Evolutionary conservation across 169 alveolate genomes (phyloP).

Genomic region (Fabrea salina): DNA sequence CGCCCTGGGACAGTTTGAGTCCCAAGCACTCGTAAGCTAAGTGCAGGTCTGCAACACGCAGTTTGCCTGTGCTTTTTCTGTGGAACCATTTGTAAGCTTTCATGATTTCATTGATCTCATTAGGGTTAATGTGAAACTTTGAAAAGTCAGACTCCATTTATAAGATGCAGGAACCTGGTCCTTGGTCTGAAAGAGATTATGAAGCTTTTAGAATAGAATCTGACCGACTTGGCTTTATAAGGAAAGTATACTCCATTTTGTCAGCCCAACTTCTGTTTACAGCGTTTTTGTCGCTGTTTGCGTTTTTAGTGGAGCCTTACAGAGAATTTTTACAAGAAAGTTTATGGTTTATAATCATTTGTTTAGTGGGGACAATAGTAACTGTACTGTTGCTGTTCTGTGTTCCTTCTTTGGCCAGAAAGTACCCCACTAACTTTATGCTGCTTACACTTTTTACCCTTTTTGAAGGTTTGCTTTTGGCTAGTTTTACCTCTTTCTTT

Average conservation of each 20-base stretch:
- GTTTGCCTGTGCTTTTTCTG: not conserved
- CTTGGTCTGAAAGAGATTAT: too few relatives aligned
- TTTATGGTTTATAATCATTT: slow-evolving; percentile 20
- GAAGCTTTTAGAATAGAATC: too few relatives aligned
- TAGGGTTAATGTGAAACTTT: slow-evolving; percentile 28
- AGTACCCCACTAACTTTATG: slow-evolving; percentile 59
- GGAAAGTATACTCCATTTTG: slow-evolving; percentile 47
- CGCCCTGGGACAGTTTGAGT: slow-evolving; percentile 21
- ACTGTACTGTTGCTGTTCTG: slow-evolving; percentile 42
- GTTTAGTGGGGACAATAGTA: slow-evolving; percentile 13
- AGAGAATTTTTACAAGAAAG: slow-evolving; percentile 6
- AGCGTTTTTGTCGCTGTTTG: not conserved
- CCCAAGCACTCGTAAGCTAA: slow-evolving; percentile 18
- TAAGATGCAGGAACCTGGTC: too few relatives aligned
- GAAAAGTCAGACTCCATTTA: too few relatives aligned
- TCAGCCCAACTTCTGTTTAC: slow-evolving; percentile 39
- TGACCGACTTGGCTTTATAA: slow-evolving; percentile 42
- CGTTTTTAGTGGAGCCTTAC: not conserved
- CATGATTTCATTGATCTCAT: slow-evolving; percentile 32
- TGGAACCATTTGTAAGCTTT: slow-evolving; percentile 34
- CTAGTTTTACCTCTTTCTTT: slow-evolving; percentile 28
- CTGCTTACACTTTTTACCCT: slow-evolving; percentile 51
- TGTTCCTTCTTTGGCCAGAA: slow-evolving; percentile 47
- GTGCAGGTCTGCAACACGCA: not conserved
- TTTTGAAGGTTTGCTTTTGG: slow-evolving; percentile 46